phyloP scores from a whole-genome alignment of 163 green algal species.

The Volvox carteri region DNA sequence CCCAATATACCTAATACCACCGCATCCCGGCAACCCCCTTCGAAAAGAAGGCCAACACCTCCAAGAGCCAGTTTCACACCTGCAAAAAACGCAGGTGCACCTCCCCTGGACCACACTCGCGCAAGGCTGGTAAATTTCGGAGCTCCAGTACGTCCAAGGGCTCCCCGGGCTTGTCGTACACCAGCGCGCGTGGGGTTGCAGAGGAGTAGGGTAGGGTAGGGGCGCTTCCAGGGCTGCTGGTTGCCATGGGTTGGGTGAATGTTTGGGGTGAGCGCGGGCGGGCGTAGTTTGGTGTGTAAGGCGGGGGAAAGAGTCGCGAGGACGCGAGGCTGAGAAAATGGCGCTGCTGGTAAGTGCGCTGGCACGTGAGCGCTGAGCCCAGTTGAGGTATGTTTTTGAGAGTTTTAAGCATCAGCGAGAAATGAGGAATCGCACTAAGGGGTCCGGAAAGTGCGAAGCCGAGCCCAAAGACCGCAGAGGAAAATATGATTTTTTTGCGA shows the following conservation, averaged over 20 bases:
- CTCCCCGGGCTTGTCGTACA: conserved; percentile 48
- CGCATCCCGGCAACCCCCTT: too few relatives aligned
- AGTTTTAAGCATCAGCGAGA: background rate
- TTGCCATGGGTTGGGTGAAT: conserved; percentile 10
- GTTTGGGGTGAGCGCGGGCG: background rate
- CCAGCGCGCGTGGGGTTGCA: conserved; percentile 12
- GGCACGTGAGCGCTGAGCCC: background rate
- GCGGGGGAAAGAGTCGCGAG: background rate
- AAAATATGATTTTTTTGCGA: too few relatives aligned
- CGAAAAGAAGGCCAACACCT: too few relatives aligned
- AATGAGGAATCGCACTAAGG: too few relatives aligned
- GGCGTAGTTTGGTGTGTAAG: background rate
- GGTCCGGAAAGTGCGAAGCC: too few relatives aligned
- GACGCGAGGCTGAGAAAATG: background rate
- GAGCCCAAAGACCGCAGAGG: too few relatives aligned
- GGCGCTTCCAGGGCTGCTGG: background rate
- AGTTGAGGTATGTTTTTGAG: background rate
- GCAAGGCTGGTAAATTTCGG: background rate
- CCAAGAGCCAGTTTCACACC: conserved; percentile 26
- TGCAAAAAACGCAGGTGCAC: conserved; percentile 44
- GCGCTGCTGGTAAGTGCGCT: background rate
- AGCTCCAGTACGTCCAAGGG: conserved; percentile 48
- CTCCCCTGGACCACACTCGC: background rate
- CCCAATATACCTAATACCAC: too few relatives aligned
- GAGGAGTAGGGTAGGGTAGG: background rate